These are phyloP conservation scores for Clonostachys rhizophaga DNA, from an alignment of 2,329 filamentous ascomycete species.

Conservation along the genomic window DNA sequence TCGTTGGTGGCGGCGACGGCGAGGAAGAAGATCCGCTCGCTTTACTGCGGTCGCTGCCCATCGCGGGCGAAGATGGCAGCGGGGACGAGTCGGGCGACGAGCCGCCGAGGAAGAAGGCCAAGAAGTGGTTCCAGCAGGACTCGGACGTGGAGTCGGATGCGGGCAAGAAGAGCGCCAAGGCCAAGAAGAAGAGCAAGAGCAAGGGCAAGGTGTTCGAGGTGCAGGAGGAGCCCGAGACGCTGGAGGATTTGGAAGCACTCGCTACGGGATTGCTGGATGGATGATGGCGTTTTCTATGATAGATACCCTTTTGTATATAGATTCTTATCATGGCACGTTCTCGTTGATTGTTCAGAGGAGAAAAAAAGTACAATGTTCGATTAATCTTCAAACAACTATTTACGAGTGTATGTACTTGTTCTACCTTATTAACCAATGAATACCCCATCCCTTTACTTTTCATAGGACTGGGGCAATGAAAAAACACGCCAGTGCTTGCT, in stretches of 20 bases:
- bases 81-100: conserved; percentile 26
- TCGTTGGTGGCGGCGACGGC: conserved; percentile 20
- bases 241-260: conserved; percentile 75
- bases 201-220: conserved; percentile 55
- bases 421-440: too few relatives aligned
- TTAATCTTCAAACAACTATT: too few relatives aligned
- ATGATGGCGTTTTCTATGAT: too few relatives aligned
- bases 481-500: too few relatives aligned
- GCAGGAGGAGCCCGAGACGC: conserved; percentile 67
- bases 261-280: conserved; percentile 61
- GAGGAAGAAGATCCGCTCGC: conserved; percentile 50
- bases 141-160: conserved; percentile 58
- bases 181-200: conserved; percentile 32
- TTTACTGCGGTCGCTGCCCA: conserved; percentile 52
- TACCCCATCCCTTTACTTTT: too few relatives aligned
- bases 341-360: too few relatives aligned
- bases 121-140: conserved; percentile 77
- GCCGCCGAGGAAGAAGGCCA: conserved; percentile 52
- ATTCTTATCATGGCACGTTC: too few relatives aligned
- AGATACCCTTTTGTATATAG: too few relatives aligned
- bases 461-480: too few relatives aligned
- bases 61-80: conserved; percentile 26
- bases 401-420: too few relatives aligned
- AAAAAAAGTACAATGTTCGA: too few relatives aligned
- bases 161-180: conserved; percentile 19